Evolutionary conservation across 176 grass and related monocot genomes (phyloP).

Genomic region (Triticum dicoccoides): DNA sequence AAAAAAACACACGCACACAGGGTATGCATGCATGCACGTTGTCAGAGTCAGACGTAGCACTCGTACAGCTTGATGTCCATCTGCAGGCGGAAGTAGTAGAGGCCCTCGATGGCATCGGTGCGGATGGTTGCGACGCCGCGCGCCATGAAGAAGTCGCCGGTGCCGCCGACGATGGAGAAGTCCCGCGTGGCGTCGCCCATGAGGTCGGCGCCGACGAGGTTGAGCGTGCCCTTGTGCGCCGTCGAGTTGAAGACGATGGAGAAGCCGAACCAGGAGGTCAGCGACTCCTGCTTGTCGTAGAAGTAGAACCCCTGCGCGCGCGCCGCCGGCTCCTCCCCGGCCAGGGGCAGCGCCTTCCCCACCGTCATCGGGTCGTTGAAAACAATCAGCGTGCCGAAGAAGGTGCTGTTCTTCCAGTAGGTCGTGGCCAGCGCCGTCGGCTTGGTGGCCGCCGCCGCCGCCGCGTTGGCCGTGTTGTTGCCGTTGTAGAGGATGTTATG

Average conservation of each 20-base stretch:
- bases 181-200: conserved; percentile 9
- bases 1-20: too few relatives aligned
- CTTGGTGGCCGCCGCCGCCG: background rate
- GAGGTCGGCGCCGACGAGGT: conserved; percentile 41
- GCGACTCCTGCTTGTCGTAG: conserved; percentile 13
- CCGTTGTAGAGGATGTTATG: conserved; percentile 37
- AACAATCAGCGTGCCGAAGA: conserved; percentile 27
- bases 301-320: conserved; percentile 40
- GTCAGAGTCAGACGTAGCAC: conserved; percentile 1
- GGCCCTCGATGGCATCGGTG: background rate
- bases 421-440: conserved; percentile 22
- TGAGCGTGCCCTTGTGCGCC: conserved; percentile 27
- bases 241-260: conserved; percentile 40
- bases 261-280: conserved; percentile 31
- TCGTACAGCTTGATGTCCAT: conserved; percentile 50
- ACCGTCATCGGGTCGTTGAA: conserved; percentile 34
- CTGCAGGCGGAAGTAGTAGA: conserved; percentile 25
- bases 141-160: conserved; percentile 51
- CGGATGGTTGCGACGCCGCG: conserved; percentile 37
- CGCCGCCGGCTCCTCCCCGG: conserved; percentile 8
- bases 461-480: conserved; percentile 23
- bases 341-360: background rate
- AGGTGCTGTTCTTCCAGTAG: background rate
- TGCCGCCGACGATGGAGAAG: conserved; percentile 43
- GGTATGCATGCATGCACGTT: too few relatives aligned